A percentile compares a stretch with the other conserved stretches of the same genome.
These are phyloP conservation scores for Yamadazyma sp. DNA, from an alignment of 805 yeast species.

Conservation along the genomic window DNA sequence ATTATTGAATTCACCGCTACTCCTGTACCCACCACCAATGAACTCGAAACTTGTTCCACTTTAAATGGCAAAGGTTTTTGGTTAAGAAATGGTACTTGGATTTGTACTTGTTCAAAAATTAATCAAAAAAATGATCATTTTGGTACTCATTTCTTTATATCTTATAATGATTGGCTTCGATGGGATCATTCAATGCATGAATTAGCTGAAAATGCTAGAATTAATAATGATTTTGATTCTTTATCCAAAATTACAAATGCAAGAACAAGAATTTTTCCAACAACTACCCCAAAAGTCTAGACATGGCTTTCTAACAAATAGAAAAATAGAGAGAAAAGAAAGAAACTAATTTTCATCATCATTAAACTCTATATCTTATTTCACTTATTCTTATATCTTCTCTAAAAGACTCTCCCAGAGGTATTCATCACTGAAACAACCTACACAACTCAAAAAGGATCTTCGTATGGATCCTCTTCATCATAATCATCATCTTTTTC, in stretches of 20 bases:
- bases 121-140: conserved; percentile 10
- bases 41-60: conserved; percentile 11
- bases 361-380: no score
- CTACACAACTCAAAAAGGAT: conserved; percentile 72
- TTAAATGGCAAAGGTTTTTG: conserved; percentile 16
- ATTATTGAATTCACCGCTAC: conserved; percentile 14
- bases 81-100: conserved; percentile 19
- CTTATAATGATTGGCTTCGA: conserved; percentile 18
- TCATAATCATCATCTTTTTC: conserved; percentile 98
- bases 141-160: conserved; percentile 14
- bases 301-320: no score
- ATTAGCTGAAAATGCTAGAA: conserved; percentile 6
- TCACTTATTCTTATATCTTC: no score
- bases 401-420: no score
- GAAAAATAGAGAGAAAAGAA: no score
- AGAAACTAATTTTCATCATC: no score
- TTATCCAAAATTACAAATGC: conserved; percentile 3
- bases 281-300: no score
- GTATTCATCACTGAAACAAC: no score
- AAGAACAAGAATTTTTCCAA: no score
- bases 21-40: conserved; percentile 18
- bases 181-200: conserved; percentile 14
- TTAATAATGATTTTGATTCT: conserved; percentile 4
- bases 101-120: conserved; percentile 15
- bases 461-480: conserved; percentile 97